Conservation (phyloP, 2,329 filamentous ascomycete species). For the Aspergillus floridensis region DNA sequence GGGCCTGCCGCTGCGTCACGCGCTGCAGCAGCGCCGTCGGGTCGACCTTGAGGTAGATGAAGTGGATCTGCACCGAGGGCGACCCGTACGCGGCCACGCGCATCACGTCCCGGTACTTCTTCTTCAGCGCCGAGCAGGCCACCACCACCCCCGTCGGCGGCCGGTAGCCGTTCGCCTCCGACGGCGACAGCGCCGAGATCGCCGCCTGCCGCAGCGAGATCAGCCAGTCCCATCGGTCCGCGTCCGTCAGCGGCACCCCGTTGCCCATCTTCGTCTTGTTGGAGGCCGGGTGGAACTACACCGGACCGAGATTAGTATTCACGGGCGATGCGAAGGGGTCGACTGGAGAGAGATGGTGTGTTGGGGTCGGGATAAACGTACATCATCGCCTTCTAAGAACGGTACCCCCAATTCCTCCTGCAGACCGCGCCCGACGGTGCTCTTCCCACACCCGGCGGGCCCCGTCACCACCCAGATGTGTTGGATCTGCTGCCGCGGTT, state of each 20-base stretch:
- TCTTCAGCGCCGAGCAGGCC: conserved; percentile 93
- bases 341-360: neutral
- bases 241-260: conserved; percentile 81
- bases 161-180: conserved; percentile 36
- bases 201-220: conserved; percentile 67
- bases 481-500: conserved; percentile 37
- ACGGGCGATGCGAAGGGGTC: neutral
- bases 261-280: conserved; percentile 90
- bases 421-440: conserved; percentile 67
- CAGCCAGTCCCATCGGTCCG: conserved; percentile 97
- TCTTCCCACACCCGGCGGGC: conserved; percentile 77
- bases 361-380: conserved; percentile 43
- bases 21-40: conserved; percentile 73
- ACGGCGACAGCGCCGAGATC: conserved; percentile 50
- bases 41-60: conserved; percentile 81
- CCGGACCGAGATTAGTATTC: too few species aligned
- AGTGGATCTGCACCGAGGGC: conserved; percentile 75
- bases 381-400: conserved; percentile 76
- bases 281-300: conserved; percentile 52
- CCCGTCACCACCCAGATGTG: conserved; percentile 81
- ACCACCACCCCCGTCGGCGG: conserved; percentile 77
- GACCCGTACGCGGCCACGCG: conserved; percentile 75
- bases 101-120: conserved; percentile 93
- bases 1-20: conserved; percentile 70
- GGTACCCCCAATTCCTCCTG: conserved; percentile 62